Base-by-base conservation (phyloP, 441 rosid genomes). In the Populus hybrid region DNA sequence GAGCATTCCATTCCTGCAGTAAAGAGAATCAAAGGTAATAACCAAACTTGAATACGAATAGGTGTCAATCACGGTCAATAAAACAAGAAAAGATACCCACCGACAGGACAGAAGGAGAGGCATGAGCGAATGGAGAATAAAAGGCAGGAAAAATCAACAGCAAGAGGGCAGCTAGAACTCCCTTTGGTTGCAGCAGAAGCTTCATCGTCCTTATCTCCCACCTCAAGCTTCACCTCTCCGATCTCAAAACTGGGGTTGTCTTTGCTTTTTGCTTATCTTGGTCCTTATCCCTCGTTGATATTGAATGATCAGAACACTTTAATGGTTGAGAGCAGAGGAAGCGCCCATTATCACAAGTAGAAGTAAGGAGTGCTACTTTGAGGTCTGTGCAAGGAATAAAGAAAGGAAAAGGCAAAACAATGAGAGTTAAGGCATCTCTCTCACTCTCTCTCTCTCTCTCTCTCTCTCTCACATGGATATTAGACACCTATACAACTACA, bases 81-180 rank as follows among this genome's bases (percentile, higher is more conserved):
- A 75, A 71, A 5, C 19, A 18, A 3, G 35, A 69, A 74, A 16
- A 50, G 9, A 23, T 32, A 73, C 85, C 78, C 76, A 86, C 94
- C 84, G 89, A 83, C 78, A 80, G 77, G n/a, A 72, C 53, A 69
- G 88, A 88, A 83, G 91, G 77, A 2, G 87, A 89, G 64, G 88
- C 94, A 79, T 79, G 85, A 83, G 85, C 82, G 34, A 83, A 79
- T 24, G 88, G 79, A 74, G 64, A 72, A 73, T 83, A 81, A 35
- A 87, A 75, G 42, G 76, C 66, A 59, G 87, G 84, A 64, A 88
- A 76, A 74, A 89, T 46, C 73, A 91, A 75, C 57, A 88, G 78
- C 74, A 86, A 26, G 24, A 88, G 78, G 63, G 82, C 85, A 81
- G 76, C 70, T 38, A 84, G 79, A 83, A 86, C 85, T 85, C 82